A percentile compares a stretch with the other conserved stretches of the same genome.
Evolutionary conservation across 2,329 filamentous ascomycete species (phyloP).

Genomic region (Sarocladium strictum): DNA sequence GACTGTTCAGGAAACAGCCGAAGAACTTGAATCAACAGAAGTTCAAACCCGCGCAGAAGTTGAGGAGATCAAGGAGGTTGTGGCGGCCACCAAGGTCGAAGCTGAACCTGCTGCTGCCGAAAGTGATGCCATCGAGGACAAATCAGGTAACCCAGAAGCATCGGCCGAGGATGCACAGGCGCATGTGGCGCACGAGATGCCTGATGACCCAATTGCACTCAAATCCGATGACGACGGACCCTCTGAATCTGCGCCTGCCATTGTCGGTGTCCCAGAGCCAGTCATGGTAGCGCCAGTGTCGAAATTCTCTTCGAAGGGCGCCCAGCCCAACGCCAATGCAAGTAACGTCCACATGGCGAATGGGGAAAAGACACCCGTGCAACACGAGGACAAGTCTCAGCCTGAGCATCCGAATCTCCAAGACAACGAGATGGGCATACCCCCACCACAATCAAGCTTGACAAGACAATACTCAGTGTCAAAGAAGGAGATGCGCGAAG

Average conservation of each 20-base stretch:
- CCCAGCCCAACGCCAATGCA: constrained; percentile 11
- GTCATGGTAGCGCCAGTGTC: constrained; percentile 14
- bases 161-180: background rate
- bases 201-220: constrained; percentile 2
- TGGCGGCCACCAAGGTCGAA: too few species aligned
- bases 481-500: background rate
- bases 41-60: background rate
- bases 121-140: too few species aligned
- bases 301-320: constrained; percentile 13
- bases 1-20: background rate
- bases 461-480: constrained; percentile 8
- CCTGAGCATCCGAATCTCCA: background rate
- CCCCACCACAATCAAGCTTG: background rate
- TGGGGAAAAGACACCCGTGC: background rate
- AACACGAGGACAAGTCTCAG: background rate
- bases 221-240: constrained; percentile 11
- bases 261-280: background rate
- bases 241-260: background rate
- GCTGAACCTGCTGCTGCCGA: background rate
- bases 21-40: background rate
- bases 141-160: too few species aligned
- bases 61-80: too few species aligned
- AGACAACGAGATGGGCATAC: background rate
- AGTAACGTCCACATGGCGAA: constrained; percentile 12
- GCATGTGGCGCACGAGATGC: background rate